These are phyloP conservation scores for Mortierella sp. DNA, from an alignment of 371 early-diverging fungal genomes.

Conservation along the genomic window DNA sequence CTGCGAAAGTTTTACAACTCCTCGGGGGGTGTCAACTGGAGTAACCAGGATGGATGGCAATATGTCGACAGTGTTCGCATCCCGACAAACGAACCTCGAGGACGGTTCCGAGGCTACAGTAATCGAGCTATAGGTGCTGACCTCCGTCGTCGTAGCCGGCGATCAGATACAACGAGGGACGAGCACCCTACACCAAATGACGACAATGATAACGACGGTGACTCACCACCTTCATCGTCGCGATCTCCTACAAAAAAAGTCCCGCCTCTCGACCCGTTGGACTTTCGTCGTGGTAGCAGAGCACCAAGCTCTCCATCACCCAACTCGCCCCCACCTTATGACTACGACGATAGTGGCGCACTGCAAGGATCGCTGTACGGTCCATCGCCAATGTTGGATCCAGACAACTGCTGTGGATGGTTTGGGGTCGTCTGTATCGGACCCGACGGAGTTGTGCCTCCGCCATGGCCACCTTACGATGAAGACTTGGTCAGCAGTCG, in stretches of 20 bases:
- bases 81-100: not conserved
- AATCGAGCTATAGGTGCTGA: not conserved
- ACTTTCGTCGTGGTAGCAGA: not conserved
- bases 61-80: constrained; percentile 34
- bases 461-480: constrained; percentile 46
- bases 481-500: constrained; percentile 36
- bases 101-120: not conserved
- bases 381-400: constrained; percentile 16
- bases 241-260: not conserved
- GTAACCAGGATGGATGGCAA: constrained; percentile 50
- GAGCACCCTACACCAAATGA: not conserved
- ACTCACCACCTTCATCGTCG: not conserved
- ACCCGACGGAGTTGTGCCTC: constrained; percentile 42
- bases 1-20: constrained; percentile 38
- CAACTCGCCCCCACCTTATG: not conserved
- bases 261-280: not conserved
- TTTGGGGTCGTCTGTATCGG: constrained; percentile 52
- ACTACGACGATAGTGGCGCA: not conserved
- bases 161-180: not conserved
- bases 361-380: not conserved
- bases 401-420: constrained; percentile 48
- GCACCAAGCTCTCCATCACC: not conserved
- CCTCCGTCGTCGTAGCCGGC: not conserved
- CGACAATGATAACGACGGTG: not conserved
- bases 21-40: constrained; percentile 39